phyloP scores from a whole-genome alignment of 495 filamentous ascomycete genomes.

The Staphylotrichum longicolle region DNA sequence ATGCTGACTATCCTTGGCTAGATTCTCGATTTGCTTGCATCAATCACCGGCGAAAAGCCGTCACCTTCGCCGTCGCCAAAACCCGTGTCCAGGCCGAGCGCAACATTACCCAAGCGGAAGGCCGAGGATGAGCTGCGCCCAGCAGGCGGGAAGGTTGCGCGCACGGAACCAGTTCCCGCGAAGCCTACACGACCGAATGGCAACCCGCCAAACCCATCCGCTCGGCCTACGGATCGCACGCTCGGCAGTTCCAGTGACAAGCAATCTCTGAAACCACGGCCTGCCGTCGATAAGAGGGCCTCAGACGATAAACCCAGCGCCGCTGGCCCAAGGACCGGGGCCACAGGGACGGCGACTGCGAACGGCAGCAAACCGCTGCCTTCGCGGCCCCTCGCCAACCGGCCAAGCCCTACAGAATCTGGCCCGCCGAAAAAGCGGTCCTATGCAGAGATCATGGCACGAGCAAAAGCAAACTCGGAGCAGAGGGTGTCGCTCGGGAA shows the following conservation, averaged over 20 bases:
- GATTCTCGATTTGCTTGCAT: conserved; percentile 56
- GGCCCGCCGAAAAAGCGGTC: conserved; percentile 61
- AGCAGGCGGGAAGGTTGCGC: conserved; percentile 32
- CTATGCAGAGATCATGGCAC: conserved; percentile 65
- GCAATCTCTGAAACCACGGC: conserved; percentile 2
- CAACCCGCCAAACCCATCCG: conserved; percentile 19
- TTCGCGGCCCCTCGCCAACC: conserved; percentile 21
- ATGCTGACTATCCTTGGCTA: conserved; percentile 25
- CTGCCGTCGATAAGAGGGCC: conserved; percentile 11
- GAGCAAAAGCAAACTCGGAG: conserved; percentile 56
- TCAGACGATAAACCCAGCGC: conserved; percentile 14
- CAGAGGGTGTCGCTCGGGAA: conserved; percentile 48
- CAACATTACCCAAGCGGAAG: conserved; percentile 47
- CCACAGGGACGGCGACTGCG: background rate
- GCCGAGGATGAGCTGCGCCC: conserved; percentile 46
- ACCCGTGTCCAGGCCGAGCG: conserved; percentile 28
- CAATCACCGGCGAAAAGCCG: conserved; percentile 51
- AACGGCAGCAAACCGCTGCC: conserved; percentile 20
- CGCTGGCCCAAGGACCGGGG: background rate
- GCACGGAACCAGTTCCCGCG: conserved; percentile 24
- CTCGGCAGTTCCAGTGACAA: conserved; percentile 2
- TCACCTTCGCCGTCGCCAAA: conserved; percentile 38
- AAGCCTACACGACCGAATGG: conserved; percentile 22
- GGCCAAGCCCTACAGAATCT: conserved; percentile 28
- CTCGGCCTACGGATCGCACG: conserved; percentile 21